phyloP scores from a whole-genome alignment of 345 rosid species.

The Triadica sebifera region DNA sequence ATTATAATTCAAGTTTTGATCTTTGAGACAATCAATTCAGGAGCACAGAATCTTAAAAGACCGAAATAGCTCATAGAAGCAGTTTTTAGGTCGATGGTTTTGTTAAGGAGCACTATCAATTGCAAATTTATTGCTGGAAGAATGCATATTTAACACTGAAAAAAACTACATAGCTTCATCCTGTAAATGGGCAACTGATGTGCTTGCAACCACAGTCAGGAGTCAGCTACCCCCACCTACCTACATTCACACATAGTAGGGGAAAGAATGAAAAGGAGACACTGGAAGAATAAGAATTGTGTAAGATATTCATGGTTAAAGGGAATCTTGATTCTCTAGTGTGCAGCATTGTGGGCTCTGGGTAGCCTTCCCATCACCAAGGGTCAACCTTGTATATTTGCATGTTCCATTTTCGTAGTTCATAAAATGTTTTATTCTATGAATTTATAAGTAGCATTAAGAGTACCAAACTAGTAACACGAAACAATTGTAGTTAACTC shows the following conservation, averaged over 20 bases:
- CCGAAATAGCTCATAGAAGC: neutral
- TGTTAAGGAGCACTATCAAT: neutral
- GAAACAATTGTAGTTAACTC: too few species aligned
- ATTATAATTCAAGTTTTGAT: neutral
- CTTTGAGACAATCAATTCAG: neutral
- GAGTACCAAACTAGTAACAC: too few species aligned
- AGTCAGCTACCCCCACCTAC: too few species aligned
- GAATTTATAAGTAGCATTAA: too few species aligned
- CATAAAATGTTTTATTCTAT: too few species aligned
- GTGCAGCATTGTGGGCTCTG: too few species aligned
- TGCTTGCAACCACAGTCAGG: neutral
- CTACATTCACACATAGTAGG: neutral
- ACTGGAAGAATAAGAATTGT: too few species aligned
- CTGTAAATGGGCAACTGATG: constrained; percentile 1
- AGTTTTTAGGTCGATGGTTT: neutral
- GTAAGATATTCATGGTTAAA: too few species aligned
- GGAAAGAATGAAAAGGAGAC: neutral
- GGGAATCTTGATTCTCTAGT: too few species aligned
- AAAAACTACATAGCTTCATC: neutral
- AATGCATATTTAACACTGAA: constrained; percentile 2
- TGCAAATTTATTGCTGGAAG: neutral
- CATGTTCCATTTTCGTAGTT: too few species aligned
- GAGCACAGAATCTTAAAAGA: neutral
- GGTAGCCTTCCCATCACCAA: too few species aligned
- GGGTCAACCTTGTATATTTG: too few species aligned